phyloP scores from a whole-genome alignment of 768 basidiomycete genomes.

The Suillus alpinus region DNA sequence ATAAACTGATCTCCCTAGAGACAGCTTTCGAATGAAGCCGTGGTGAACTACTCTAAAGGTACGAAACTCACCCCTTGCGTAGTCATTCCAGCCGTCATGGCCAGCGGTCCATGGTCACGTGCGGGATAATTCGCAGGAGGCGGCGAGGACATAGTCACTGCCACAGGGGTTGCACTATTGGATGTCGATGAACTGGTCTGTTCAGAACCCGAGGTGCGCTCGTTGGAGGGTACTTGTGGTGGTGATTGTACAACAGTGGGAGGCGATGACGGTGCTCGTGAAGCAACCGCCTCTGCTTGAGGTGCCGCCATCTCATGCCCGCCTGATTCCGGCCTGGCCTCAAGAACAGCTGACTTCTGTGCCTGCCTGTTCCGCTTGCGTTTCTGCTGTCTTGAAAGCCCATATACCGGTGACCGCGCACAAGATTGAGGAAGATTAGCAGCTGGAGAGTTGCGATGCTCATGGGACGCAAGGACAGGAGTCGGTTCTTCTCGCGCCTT shows the following conservation, averaged over 20 bases:
- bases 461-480: background rate
- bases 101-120: background rate
- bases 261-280: background rate
- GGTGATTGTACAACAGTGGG: background rate
- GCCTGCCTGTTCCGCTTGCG: background rate
- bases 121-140: background rate
- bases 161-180: background rate
- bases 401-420: background rate
- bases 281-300: background rate
- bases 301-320: background rate
- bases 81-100: background rate
- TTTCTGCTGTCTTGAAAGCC: background rate
- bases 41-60: too few species aligned
- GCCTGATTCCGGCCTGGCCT: background rate
- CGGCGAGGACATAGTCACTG: background rate
- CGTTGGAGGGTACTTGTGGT: background rate
- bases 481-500: background rate
- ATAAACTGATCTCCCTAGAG: slow-evolving; percentile 26
- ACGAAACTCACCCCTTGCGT: background rate
- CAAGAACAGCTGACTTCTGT: background rate
- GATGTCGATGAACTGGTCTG: background rate
- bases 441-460: too few species aligned
- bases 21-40: background rate
- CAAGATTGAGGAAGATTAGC: background rate
- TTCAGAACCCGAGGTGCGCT: background rate